Base-by-base conservation (phyloP, 441 rosid species). In the Adansonia rubrostipa region DNA sequence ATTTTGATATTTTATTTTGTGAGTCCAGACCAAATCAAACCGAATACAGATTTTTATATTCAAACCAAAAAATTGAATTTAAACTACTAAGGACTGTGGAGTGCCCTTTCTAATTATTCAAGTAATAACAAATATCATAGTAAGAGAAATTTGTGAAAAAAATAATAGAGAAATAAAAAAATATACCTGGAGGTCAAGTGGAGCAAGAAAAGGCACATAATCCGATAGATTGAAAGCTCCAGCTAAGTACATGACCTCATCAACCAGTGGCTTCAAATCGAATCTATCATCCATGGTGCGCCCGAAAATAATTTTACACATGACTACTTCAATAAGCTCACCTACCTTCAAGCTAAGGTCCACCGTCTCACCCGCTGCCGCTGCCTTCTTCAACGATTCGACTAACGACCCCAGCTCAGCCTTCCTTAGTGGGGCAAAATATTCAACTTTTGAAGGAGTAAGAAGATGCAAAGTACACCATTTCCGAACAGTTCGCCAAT, bases 401-500 rank as follows among this genome's bases (percentile, higher is more conserved):
- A 84, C 80, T 15, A 77, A 19, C 33, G 64, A 61, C 13, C 61
- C 61, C 9, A 84, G 15, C 80, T 82, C 86, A 36, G 78, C 82
- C 22, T 47, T 75, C 53, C 86, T 83, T 60, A 72, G 3, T 0
- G 76, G 19, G 2, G 76, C 66, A 56, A 84, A 84, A 0, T 44
- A 63, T 19, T 79, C 74, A 60, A 83, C 60, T 20, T 77, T 79
- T 20, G 79, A 51, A 2, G 74, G 40, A 24, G 68, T 84, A 5
- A 82, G 61, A 15, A 86, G 79, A 14, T 80, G 80, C 48, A 73
- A 9, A 0, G 73, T 79, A 44, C 89, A 80, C 44, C 82, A 45
- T 40, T 75, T 86, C 78, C 79, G 74, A 9, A 82, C 58, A 2
- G 68, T 72, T 2, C 85, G 61, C 89, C 89, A 86, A n/a, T 86